Percentiles rank a stretch among this genome's conserved stretches.
phyloP scores from a whole-genome alignment of 2,329 filamentous ascomycete genomes.

The Colletotrichum camelliae region DNA sequence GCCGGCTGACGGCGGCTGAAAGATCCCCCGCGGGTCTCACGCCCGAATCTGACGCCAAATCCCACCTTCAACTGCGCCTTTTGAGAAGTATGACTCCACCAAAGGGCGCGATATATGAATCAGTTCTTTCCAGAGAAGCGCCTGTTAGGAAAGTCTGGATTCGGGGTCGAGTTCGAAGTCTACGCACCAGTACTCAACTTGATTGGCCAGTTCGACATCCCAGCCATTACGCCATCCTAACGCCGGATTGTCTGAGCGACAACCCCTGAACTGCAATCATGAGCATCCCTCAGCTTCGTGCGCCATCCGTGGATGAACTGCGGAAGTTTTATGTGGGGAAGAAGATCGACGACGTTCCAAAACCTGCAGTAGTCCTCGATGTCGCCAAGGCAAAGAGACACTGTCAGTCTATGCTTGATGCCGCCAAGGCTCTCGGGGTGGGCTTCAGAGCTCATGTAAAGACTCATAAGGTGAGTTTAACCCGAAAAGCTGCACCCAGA shows the following conservation, averaged over 20 bases:
- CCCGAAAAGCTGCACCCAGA: accelerated
- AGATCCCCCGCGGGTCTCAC: background rate
- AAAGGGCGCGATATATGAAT: background rate
- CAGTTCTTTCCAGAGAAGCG: background rate
- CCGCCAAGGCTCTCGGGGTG: constrained; percentile 52
- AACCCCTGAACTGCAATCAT: background rate
- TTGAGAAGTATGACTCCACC: background rate
- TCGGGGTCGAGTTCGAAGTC: accelerated
- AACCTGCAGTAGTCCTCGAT: constrained; percentile 63
- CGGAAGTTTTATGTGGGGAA: constrained; percentile 31
- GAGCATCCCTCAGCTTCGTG: constrained; percentile 24
- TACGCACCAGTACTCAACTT: background rate
- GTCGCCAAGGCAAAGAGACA: constrained; percentile 56
- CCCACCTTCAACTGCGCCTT: background rate
- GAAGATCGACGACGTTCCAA: constrained; percentile 43
- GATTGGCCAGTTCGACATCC: background rate
- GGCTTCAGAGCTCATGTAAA: constrained; percentile 69
- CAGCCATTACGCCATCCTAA: background rate
- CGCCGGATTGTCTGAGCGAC: background rate
- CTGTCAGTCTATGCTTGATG: constrained; percentile 60
- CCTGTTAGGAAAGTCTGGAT: background rate
- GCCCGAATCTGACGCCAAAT: background rate
- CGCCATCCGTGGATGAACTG: constrained; percentile 13
- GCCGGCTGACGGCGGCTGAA: background rate
- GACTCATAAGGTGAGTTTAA: constrained; percentile 61